Percentiles rank a stretch among this genome's conserved stretches.
phyloP scores from a whole-genome alignment of 208 protist genomes.

The Crithidia brevicula region DNA sequence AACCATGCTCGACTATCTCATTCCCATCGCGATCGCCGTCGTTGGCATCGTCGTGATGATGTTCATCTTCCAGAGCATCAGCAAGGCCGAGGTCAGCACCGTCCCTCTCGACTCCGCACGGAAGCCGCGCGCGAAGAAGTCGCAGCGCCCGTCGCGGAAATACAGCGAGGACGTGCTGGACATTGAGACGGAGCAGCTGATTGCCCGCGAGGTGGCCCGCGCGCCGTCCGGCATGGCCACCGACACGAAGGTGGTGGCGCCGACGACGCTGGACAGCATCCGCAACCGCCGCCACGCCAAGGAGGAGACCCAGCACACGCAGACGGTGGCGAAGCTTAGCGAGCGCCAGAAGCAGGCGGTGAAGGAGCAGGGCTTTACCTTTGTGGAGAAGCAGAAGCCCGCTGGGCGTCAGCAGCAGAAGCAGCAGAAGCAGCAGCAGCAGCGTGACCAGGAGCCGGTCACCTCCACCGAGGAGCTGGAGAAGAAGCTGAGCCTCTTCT shows the following conservation, averaged over 20 bases:
- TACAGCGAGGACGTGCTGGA: conserved; percentile 61
- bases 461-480: conserved; percentile 64
- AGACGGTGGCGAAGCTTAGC: conserved; percentile 16
- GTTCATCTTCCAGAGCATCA: conserved; percentile 74
- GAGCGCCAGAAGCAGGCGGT: conserved; percentile 55
- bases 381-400: conserved; percentile 35
- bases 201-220: conserved; percentile 64
- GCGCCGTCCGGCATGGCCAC: conserved; percentile 50
- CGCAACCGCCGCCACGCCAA: conserved; percentile 34
- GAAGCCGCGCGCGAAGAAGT: conserved; percentile 46
- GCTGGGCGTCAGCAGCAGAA: conserved; percentile 26
- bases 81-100: conserved; percentile 34
- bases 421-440: conserved; percentile 22
- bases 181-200: conserved; percentile 66
- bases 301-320: conserved; percentile 27
- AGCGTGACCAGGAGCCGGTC: conserved; percentile 15
- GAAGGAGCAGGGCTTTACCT: conserved; percentile 59
- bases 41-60: conserved; percentile 66
- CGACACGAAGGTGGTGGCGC: conserved; percentile 56
- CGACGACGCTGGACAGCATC: conserved; percentile 51
- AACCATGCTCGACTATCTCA: conserved; percentile 70
- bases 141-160: conserved; percentile 30
- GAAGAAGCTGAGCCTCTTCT: conserved; percentile 76
- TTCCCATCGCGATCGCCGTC: conserved; percentile 64
- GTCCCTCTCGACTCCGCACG: conserved; percentile 1